A percentile compares a stretch with the other conserved stretches of the same genome.
These are phyloP conservation scores for Podospora comata DNA, from an alignment of 495 filamentous ascomycete genomes.

Conservation along the genomic window DNA sequence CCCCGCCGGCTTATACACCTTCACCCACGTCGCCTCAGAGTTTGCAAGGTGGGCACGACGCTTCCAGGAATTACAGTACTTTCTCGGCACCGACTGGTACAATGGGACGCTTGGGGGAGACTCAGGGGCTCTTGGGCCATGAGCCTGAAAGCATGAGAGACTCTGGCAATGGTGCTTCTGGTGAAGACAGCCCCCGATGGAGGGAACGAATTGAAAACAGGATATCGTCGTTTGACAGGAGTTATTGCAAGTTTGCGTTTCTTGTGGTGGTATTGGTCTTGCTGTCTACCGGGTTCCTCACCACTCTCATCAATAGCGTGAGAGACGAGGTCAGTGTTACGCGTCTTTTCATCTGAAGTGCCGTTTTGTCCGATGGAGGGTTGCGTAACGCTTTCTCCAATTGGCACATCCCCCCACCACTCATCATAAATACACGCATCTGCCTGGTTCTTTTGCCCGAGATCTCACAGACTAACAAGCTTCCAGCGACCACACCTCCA, in stretches of 20 bases:
- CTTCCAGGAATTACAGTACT: slow-evolving; percentile 39
- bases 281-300: slow-evolving; percentile 31
- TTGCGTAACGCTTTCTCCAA: neutral
- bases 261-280: slow-evolving; percentile 31
- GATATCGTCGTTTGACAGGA: slow-evolving; percentile 24
- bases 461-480: neutral
- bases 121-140: slow-evolving; percentile 33
- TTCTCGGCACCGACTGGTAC: slow-evolving; percentile 27
- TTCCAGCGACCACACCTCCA: neutral
- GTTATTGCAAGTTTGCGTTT: slow-evolving; percentile 25
- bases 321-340: slow-evolving; percentile 28
- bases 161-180: neutral
- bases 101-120: slow-evolving; percentile 43
- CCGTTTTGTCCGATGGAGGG: neutral
- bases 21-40: slow-evolving; percentile 33
- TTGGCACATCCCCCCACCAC: neutral
- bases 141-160: slow-evolving; percentile 44
- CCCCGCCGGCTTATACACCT: slow-evolving; percentile 47
- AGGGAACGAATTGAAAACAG: slow-evolving; percentile 31
- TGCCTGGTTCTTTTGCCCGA: neutral
- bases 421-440: neutral
- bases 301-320: slow-evolving; percentile 19
- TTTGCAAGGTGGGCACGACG: slow-evolving; percentile 8
- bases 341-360: slow-evolving; percentile 11
- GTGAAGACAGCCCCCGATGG: slow-evolving; percentile 22